These are phyloP conservation scores for Phytophthora crassamura DNA, from an alignment of 352 stramenopile genomes.

Conservation along the genomic window DNA sequence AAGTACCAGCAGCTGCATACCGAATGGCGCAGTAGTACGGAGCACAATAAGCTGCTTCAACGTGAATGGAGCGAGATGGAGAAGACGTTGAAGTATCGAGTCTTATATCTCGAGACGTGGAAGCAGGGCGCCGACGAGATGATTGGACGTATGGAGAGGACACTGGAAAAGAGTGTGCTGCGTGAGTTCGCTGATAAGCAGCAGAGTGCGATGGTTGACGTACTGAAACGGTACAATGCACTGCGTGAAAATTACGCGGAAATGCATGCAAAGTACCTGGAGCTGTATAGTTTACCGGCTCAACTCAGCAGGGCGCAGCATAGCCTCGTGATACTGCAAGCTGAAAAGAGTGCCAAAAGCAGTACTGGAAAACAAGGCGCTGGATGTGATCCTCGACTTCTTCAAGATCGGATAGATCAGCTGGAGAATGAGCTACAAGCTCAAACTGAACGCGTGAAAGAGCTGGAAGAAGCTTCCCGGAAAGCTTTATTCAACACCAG, in stretches of 20 bases:
- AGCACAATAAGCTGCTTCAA: slow-evolving; percentile 52
- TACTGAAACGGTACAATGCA: slow-evolving; percentile 49
- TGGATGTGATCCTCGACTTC: slow-evolving; percentile 5
- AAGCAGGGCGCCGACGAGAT: slow-evolving; percentile 76
- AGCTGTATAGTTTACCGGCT: slow-evolving; percentile 51
- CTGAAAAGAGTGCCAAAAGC: slow-evolving; percentile 32
- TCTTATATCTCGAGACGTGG: slow-evolving; percentile 93
- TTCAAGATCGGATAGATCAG: slow-evolving; percentile 50
- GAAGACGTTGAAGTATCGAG: slow-evolving; percentile 83
- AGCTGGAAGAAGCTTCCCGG: slow-evolving; percentile 49
- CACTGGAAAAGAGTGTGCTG: slow-evolving; percentile 65
- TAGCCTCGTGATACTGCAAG: slow-evolving; percentile 55
- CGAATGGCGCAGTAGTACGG: slow-evolving; percentile 45
- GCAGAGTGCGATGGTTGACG: slow-evolving; percentile 33
- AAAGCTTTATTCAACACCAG: background rate
- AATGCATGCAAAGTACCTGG: slow-evolving; percentile 59
- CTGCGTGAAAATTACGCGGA: slow-evolving; percentile 53
- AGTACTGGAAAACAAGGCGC: background rate
- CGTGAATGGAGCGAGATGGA: slow-evolving; percentile 90
- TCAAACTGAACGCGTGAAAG: slow-evolving; percentile 49
- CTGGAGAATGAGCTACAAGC: slow-evolving; percentile 57
- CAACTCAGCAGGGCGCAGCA: slow-evolving; percentile 58
- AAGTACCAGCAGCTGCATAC: slow-evolving; percentile 60
- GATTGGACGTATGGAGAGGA: slow-evolving; percentile 68
- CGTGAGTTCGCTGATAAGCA: slow-evolving; percentile 56